phyloP scores from a whole-genome alignment of 2,329 filamentous ascomycete genomes.

The Karstenula rhodostoma region DNA sequence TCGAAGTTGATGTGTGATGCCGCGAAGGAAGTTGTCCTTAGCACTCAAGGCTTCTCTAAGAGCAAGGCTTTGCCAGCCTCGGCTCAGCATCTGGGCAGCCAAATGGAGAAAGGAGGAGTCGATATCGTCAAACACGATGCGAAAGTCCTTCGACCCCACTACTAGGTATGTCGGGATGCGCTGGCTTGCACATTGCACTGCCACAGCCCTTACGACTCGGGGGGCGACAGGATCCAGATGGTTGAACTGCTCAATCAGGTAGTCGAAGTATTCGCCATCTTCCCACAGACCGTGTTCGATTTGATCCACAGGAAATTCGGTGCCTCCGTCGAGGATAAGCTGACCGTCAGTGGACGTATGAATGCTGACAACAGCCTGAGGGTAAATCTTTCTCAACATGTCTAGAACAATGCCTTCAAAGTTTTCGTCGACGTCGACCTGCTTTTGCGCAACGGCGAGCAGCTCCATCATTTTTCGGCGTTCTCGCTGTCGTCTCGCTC shows the following conservation, averaged over 20 bases:
- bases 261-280: slow-evolving; percentile 52
- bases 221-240: slow-evolving; percentile 40
- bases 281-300: slow-evolving; percentile 56
- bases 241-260: slow-evolving; percentile 49
- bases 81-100: slow-evolving; percentile 50
- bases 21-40: slow-evolving; percentile 57
- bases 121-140: slow-evolving; percentile 57
- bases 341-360: slow-evolving; percentile 31
- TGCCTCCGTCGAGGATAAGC: slow-evolving; percentile 38
- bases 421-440: slow-evolving; percentile 27
- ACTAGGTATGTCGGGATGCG: slow-evolving; percentile 47
- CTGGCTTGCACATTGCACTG: slow-evolving; percentile 47
- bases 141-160: slow-evolving; percentile 53
- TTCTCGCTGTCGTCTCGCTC: slow-evolving; percentile 50
- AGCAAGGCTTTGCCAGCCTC: slow-evolving; percentile 50
- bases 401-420: slow-evolving; percentile 36
- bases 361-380: slow-evolving; percentile 41
- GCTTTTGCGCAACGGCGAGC: slow-evolving; percentile 36
- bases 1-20: slow-evolving; percentile 58
- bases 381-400: slow-evolving; percentile 47
- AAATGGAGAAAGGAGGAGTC: slow-evolving; percentile 57
- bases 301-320: slow-evolving; percentile 35
- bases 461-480: slow-evolving; percentile 51
- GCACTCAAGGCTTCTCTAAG: slow-evolving; percentile 53
- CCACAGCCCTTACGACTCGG: slow-evolving; percentile 49